Percentiles rank a stretch among this genome's conserved stretches.
These are phyloP conservation scores for Amanita fuliginea DNA, from an alignment of 768 basidiomycete genomes.

Conservation along the genomic window DNA sequence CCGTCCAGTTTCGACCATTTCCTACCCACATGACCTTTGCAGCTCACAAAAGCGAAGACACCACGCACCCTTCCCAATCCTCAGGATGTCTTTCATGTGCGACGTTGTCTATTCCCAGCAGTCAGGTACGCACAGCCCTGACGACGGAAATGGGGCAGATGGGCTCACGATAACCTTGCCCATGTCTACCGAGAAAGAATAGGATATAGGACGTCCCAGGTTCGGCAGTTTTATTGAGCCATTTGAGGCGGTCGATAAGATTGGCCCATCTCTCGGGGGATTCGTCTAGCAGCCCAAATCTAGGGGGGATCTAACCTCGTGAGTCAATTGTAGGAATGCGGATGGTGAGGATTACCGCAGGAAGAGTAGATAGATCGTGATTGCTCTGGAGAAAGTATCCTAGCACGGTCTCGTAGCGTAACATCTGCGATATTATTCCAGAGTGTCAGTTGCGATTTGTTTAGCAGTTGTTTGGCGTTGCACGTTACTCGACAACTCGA, in stretches of 20 bases:
- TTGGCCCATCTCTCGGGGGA: constrained; percentile 37
- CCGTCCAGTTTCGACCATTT: constrained; percentile 54
- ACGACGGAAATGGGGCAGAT: background rate
- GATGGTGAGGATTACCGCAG: constrained; percentile 9
- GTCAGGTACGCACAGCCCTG: background rate
- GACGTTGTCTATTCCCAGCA: constrained; percentile 44
- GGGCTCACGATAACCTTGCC: constrained; percentile 59
- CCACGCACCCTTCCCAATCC: constrained; percentile 50
- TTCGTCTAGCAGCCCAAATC: constrained; percentile 49
- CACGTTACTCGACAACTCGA: too few species aligned
- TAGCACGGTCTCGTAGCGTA: too few species aligned
- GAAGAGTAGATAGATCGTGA: background rate
- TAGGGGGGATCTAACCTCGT: constrained; percentile 32
- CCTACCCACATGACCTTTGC: constrained; percentile 20
- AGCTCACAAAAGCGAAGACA: background rate
- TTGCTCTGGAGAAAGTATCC: too few species aligned
- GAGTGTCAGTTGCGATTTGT: too few species aligned
- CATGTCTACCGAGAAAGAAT: constrained; percentile 58
- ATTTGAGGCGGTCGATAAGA: constrained; percentile 27
- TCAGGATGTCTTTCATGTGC: constrained; percentile 45
- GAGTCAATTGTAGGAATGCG: background rate
- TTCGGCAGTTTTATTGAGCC: constrained; percentile 32
- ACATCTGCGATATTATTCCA: too few species aligned
- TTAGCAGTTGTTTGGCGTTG: too few species aligned
- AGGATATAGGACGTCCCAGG: constrained; percentile 43